Evolutionary conservation across 352 stramenopile genomes (phyloP).

Genomic region (Globisporangium lucens): DNA sequence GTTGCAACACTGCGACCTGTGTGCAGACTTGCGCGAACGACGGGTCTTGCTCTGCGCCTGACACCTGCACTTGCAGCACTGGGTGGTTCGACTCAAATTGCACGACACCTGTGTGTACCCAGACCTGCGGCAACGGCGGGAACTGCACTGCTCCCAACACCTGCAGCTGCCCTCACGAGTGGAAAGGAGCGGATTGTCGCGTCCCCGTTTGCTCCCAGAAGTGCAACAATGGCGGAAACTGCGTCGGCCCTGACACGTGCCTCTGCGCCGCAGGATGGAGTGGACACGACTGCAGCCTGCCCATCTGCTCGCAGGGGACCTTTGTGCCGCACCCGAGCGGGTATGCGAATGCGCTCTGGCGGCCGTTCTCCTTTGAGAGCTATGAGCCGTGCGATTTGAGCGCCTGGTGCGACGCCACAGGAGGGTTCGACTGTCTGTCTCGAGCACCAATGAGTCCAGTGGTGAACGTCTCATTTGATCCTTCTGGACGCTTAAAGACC

Average conservation of each 20-base stretch:
- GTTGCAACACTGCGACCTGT: slow-evolving; percentile 83
- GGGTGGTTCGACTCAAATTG: slow-evolving; percentile 98
- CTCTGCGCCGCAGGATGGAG: slow-evolving; percentile 91
- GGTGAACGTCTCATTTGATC: slow-evolving; percentile 34
- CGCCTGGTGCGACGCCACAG: slow-evolving; percentile 90
- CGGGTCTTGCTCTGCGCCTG: slow-evolving; percentile 86
- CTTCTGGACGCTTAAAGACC: slow-evolving; percentile 22
- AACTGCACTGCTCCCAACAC: slow-evolving; percentile 92
- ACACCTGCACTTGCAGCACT: slow-evolving; percentile 88
- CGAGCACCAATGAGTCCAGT: slow-evolving; percentile 38
- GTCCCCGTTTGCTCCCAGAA: slow-evolving; percentile 86
- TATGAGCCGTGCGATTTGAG: slow-evolving; percentile 91
- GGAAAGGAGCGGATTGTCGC: slow-evolving; percentile 90
- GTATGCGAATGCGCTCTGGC: slow-evolving; percentile 51
- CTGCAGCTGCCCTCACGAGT: slow-evolving; percentile 89
- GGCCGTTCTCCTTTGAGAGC: slow-evolving; percentile 58
- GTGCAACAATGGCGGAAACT: slow-evolving; percentile 90
- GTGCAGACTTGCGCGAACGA: slow-evolving; percentile 89
- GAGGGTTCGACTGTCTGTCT: slow-evolving; percentile 92
- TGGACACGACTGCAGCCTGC: slow-evolving; percentile 90
- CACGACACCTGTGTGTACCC: slow-evolving; percentile 93
- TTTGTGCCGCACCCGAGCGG: slow-evolving; percentile 85
- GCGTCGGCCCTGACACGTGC: slow-evolving; percentile 93
- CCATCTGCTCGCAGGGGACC: slow-evolving; percentile 92
- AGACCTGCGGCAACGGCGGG: slow-evolving; percentile 96